phyloP scores from a whole-genome alignment of 2,329 filamentous ascomycete genomes.

The Ustulina deusta region DNA sequence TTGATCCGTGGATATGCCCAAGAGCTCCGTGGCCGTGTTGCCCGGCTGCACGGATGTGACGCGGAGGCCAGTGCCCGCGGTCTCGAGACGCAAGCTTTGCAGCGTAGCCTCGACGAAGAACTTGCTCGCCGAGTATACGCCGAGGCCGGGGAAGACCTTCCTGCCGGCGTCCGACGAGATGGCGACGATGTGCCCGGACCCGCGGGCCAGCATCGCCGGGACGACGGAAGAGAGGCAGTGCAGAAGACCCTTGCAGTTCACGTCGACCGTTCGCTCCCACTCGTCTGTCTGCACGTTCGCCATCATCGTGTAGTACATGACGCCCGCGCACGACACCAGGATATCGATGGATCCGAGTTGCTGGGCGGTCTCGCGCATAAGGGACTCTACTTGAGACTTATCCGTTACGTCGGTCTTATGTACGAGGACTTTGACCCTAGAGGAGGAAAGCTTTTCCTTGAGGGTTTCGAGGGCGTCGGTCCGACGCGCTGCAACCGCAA shows the following conservation, averaged over 20 bases:
- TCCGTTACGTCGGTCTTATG: slow-evolving; percentile 80
- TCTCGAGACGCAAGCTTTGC: slow-evolving; percentile 80
- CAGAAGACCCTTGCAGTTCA: slow-evolving; percentile 87
- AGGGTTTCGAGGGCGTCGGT: slow-evolving; percentile 75
- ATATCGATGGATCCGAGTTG: slow-evolving; percentile 81
- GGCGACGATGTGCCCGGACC: slow-evolving; percentile 78
- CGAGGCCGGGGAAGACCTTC: slow-evolving; percentile 83
- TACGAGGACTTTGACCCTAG: slow-evolving; percentile 73
- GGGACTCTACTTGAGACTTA: slow-evolving; percentile 72
- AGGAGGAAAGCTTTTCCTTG: slow-evolving; percentile 66
- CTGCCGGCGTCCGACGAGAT: slow-evolving; percentile 86
- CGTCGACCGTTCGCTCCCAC: slow-evolving; percentile 85
- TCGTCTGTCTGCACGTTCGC: slow-evolving; percentile 78
- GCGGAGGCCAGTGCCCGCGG: slow-evolving; percentile 76
- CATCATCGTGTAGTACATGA: slow-evolving; percentile 94
- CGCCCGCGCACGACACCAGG: slow-evolving; percentile 82
- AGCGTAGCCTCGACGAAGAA: slow-evolving; percentile 88
- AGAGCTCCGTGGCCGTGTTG: slow-evolving; percentile 78
- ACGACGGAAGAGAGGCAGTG: slow-evolving; percentile 78
- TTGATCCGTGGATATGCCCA: slow-evolving; percentile 79
- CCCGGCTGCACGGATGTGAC: slow-evolving; percentile 83
- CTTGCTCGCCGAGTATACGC: slow-evolving; percentile 85
- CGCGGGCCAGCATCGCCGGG: slow-evolving; percentile 77
- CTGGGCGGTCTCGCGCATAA: slow-evolving; percentile 69
- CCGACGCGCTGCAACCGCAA: slow-evolving; percentile 79